Base-by-base conservation (phyloP, 2,329 filamentous ascomycete species). In the Calonectria naviculata region DNA sequence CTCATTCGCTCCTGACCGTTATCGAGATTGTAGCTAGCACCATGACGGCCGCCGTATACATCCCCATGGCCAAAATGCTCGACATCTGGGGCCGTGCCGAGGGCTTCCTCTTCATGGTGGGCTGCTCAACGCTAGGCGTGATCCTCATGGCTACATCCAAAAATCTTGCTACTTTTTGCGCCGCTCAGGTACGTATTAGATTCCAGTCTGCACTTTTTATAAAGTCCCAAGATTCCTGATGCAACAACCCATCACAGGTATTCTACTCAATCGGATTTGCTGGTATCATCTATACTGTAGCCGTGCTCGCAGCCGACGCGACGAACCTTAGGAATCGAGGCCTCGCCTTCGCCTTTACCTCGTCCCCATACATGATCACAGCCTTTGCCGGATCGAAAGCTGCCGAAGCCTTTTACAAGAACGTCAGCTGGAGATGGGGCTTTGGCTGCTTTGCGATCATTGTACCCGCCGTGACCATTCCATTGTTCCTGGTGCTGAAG, bases 381-480 rank as follows among this genome's bases (percentile, higher is more conserved):
- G 81, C 83, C 0, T 85, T 83, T 72, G 81, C 81, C 15, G 66
- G 70, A 4, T 65, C 65, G 5, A 62, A 68, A n/a, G 70, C 70
- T 21, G 47, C 70, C 29, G 65, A 71, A 15, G 56, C 49, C 13
- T 69, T 71, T 41, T 54, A 71, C n/a, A 28, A 44, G 3, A 68
- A 73, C 47, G 58, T 73, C 26, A 64, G 49, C 41, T 68, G 69
- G 65, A 41, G 47, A n/a, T 68, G 71, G 65, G 71, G 69, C 19
- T 93, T 90, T 76, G 91, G 90, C 61, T 86, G 87, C 72, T 93
- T 92, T 82, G 85, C 88, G 46, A 90, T 93, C 75, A 86, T 93
- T 69, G 83, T 90, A 10, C 91, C 91, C 1, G 82, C 88, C 36
- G 86, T 91, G 61, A 88, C 88, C 54, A 71, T 89, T 21, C 92